Evolutionary conservation across 2,329 filamentous ascomycete species (phyloP).

Genomic region (Fusarium liriodendri): DNA sequence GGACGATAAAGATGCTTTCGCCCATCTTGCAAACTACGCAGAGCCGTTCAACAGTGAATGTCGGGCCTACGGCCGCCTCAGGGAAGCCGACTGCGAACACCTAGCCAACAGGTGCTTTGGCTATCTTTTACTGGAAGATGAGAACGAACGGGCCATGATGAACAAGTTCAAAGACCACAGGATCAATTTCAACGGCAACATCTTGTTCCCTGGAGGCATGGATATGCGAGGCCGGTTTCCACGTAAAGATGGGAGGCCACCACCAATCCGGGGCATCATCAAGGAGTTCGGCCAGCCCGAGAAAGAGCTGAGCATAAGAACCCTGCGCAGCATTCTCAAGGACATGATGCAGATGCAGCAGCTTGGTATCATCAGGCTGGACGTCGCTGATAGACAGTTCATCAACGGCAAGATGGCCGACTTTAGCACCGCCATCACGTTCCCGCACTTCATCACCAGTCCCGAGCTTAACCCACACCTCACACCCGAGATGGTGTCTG

Average conservation of each 20-base stretch:
- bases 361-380: neutral
- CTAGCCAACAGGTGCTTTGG: too few relatives aligned
- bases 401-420: constrained; percentile 38
- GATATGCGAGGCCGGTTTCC: too few relatives aligned
- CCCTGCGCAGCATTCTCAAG: neutral
- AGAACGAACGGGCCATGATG: too few relatives aligned
- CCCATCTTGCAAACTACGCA: too few relatives aligned
- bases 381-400: constrained; percentile 20
- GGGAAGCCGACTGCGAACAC: too few relatives aligned
- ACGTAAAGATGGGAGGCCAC: neutral
- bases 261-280: constrained; percentile 5
- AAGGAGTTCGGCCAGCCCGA: neutral
- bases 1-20: too few relatives aligned
- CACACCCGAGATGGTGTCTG: neutral
- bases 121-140: too few relatives aligned
- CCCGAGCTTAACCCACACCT: constrained; percentile 11
- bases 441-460: constrained; percentile 36
- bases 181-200: too few relatives aligned
- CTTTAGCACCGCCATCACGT: constrained; percentile 41
- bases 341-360: neutral
- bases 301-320: neutral
- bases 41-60: too few relatives aligned
- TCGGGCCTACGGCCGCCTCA: too few relatives aligned
- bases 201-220: too few relatives aligned
- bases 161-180: too few relatives aligned